Conservation (phyloP, 2,329 filamentous ascomycete genomes). For the Colletotrichum sp. region DNA sequence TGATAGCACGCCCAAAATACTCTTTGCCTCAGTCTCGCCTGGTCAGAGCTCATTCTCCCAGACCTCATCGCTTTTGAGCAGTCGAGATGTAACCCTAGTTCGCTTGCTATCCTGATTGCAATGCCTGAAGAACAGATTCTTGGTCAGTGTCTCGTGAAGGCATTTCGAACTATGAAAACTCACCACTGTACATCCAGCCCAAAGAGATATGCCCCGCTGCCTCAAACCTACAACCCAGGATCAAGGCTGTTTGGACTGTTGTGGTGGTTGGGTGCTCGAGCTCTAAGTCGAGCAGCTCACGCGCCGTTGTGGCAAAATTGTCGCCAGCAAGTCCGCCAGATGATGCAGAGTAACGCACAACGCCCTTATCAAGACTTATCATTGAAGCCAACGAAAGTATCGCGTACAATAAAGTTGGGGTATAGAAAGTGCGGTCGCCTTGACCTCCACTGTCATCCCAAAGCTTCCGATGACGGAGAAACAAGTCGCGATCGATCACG, state of each 20-base stretch:
- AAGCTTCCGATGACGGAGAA: not conserved
- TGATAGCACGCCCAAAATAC: conserved; percentile 14
- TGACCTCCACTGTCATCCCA: conserved; percentile 4
- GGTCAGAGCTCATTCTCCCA: not conserved
- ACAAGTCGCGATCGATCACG: not conserved
- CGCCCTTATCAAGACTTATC: conserved; percentile 12
- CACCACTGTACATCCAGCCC: conserved; percentile 13
- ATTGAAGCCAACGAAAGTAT: conserved; percentile 9
- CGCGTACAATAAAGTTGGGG: not conserved
- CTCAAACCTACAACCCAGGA: conserved; percentile 1
- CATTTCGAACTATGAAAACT: not conserved
- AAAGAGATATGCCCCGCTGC: not conserved
- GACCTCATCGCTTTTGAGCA: not conserved
- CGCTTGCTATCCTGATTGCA: not conserved
- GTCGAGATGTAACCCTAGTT: not conserved
- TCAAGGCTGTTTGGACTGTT: conserved; percentile 1
- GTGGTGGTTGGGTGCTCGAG: not conserved
- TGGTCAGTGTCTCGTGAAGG: not conserved
- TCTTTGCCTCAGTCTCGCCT: not conserved
- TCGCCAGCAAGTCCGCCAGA: not conserved
- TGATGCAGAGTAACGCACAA: conserved; percentile 2
- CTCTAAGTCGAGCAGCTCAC: not conserved
- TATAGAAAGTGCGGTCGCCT: not conserved
- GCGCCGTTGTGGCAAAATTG: not conserved
- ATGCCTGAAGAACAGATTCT: not conserved